Evolutionary conservation across 805 yeast species (phyloP).

Genomic region (Suhomyces sp.): DNA sequence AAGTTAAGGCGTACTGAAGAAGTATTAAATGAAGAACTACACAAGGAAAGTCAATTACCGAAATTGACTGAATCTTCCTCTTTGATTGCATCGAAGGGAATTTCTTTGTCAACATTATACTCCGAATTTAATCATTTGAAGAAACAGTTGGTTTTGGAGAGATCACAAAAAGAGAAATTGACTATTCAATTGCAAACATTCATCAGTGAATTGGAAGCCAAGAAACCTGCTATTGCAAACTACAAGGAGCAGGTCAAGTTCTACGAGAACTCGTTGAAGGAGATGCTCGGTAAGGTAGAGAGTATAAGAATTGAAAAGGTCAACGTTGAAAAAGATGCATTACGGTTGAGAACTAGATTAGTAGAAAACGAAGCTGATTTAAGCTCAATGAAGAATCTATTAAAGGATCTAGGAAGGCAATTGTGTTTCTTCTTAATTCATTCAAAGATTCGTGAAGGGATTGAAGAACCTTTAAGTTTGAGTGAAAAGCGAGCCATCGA

Average conservation of each 20-base stretch:
- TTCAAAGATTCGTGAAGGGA: constrained; percentile 53
- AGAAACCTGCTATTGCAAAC: constrained; percentile 73
- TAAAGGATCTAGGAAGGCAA: constrained; percentile 77
- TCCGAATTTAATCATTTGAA: constrained; percentile 63
- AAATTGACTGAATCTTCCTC: constrained; percentile 59
- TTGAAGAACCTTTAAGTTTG: constrained; percentile 59
- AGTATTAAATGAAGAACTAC: constrained; percentile 38
- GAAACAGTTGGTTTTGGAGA: constrained; percentile 67
- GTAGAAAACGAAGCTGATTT: constrained; percentile 49
- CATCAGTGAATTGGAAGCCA: constrained; percentile 71
- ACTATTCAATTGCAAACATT: constrained; percentile 70
- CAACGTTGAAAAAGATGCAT: constrained; percentile 40
- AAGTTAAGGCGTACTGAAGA: constrained; percentile 41
- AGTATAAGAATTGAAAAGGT: constrained; percentile 50
- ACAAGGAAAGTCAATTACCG: constrained; percentile 39
- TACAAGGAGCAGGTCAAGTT: constrained; percentile 54
- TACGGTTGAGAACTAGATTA: constrained; percentile 30
- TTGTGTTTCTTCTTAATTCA: constrained; percentile 73
- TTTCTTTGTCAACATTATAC: constrained; percentile 65
- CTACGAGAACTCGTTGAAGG: constrained; percentile 58
- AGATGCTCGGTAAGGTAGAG: constrained; percentile 52
- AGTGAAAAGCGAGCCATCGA: constrained; percentile 67
- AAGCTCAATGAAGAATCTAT: constrained; percentile 51
- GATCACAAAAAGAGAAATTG: constrained; percentile 66
- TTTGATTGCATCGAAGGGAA: constrained; percentile 45